A percentile compares a stretch with the other conserved stretches of the same genome.
These are phyloP conservation scores for Penicillium sp. DNA, from an alignment of 2,329 filamentous ascomycete species.

Conservation along the genomic window DNA sequence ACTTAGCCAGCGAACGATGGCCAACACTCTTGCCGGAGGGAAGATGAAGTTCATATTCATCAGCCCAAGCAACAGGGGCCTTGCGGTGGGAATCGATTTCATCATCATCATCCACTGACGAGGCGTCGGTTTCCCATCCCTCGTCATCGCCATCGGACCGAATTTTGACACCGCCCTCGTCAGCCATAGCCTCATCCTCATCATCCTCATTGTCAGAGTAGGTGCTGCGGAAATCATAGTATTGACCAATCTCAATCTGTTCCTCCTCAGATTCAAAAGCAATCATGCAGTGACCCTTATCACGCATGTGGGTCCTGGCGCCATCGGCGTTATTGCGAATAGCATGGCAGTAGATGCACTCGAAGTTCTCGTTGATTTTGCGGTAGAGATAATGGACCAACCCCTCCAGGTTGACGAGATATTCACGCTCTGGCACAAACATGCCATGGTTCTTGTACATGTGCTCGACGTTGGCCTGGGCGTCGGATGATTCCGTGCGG, in stretches of 20 bases:
- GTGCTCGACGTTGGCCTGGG: slow-evolving; percentile 78
- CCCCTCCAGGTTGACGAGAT: slow-evolving; percentile 80
- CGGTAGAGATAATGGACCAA: slow-evolving; percentile 76
- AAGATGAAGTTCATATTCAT: slow-evolving; percentile 91
- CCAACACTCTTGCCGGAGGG: slow-evolving; percentile 88
- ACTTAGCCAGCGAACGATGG: slow-evolving; percentile 82
- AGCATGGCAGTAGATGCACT: slow-evolving; percentile 89
- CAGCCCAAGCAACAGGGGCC: slow-evolving; percentile 78
- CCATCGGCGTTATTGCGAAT: slow-evolving; percentile 76
- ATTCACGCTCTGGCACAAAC: slow-evolving; percentile 90
- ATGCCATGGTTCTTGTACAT: slow-evolving; percentile 94
- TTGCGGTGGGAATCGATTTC: slow-evolving; percentile 82
- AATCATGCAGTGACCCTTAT: slow-evolving; percentile 96
- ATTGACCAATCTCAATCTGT: slow-evolving; percentile 92
- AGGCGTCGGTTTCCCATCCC: slow-evolving; percentile 96
- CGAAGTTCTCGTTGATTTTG: slow-evolving; percentile 77
- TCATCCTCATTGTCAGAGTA: slow-evolving; percentile 81
- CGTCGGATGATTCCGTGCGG: slow-evolving; percentile 77
- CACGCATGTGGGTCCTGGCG: slow-evolving; percentile 94
- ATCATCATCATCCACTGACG: slow-evolving; percentile 85
- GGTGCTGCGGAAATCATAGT: slow-evolving; percentile 94
- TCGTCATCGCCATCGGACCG: slow-evolving; percentile 66
- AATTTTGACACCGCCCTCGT: slow-evolving; percentile 67
- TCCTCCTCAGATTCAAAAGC: slow-evolving; percentile 87
- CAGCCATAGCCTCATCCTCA: slow-evolving; percentile 61